Base-by-base conservation (phyloP, 2,329 filamentous ascomycete genomes). In the Balansia obtecta region DNA sequence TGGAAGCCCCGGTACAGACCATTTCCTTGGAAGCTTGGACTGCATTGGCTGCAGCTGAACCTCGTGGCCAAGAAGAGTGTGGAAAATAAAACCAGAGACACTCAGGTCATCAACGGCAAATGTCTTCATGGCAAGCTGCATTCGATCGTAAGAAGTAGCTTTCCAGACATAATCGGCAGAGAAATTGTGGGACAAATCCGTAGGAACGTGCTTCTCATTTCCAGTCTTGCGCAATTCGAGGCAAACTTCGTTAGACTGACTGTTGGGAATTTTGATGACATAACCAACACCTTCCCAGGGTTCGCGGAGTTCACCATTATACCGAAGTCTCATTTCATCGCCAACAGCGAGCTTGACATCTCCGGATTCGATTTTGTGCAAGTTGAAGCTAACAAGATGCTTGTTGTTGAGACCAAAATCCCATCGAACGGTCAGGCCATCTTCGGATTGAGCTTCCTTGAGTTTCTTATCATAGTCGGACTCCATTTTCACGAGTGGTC, bases 111-210 rank as follows among this genome's bases (percentile, higher is more conserved):
- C 91, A 43, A 97, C 83, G 6, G 93, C 93, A 64, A 98, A 98
- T 0, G 88, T 97, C 75, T 96, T 97, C 91, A 98, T 97, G 50
- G 93, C 94, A 57, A 90, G 82, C 67, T 98, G 93, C 93, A 98
- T 98, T 55, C 93, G 90, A 63, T 98, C 93, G 65, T 98, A 98
- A 0, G 91, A 97, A 0, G 94, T 98, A 13, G 94, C 93, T 66
- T 98, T 98, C 93, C 93, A 98, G 50, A 98, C 93, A 63, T 98
- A 98, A 66, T 98, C 93, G 57, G 91, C 93, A 15, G 89, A 95
- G 69, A 98, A 98, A 67, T 96, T 95, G 69, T 95, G 88, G 0
- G 91, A 95, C 67, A 91, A 93, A 61, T 98, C 91, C 0, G 88
- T 95, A 0, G 93, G 93, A 1, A 97, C 88, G 30, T 86, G 88